Conservation (phyloP, 768 basidiomycete genomes). For the Albatrellus ellisii region DNA sequence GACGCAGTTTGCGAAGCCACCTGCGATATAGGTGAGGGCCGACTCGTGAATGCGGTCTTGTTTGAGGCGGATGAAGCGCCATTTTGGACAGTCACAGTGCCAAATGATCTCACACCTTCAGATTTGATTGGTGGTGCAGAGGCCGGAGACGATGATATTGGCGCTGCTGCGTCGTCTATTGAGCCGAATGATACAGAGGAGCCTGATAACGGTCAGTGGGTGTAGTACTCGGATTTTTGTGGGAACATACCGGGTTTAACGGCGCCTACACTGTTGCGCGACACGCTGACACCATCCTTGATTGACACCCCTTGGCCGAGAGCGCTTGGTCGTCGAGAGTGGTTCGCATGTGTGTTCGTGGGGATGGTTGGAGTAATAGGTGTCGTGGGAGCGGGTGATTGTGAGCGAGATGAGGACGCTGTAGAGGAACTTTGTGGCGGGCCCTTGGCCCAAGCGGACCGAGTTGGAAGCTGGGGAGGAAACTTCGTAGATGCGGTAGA, state of each 20-base stretch:
- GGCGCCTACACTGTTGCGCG: slow-evolving; percentile 47
- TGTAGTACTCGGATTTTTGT: slow-evolving; percentile 26
- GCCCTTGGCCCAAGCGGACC: slow-evolving; percentile 88
- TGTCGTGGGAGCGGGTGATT: slow-evolving; percentile 45
- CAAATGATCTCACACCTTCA: slow-evolving; percentile 74
- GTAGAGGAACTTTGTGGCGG: slow-evolving; percentile 58
- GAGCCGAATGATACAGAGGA: slow-evolving; percentile 80
- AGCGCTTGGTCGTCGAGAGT: slow-evolving; percentile 32
- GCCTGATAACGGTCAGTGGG: slow-evolving; percentile 24
- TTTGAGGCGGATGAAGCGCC: slow-evolving; percentile 20
- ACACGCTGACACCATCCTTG: slow-evolving; percentile 70
- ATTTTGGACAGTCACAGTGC: slow-evolving; percentile 44
- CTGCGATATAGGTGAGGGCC: slow-evolving; percentile 18
- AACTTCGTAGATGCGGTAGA: slow-evolving; percentile 62
- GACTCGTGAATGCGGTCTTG: slow-evolving; percentile 10
- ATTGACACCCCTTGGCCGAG: slow-evolving; percentile 58
- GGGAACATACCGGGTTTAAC: slow-evolving; percentile 52
- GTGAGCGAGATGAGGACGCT: slow-evolving; percentile 55
- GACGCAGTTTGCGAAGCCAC: slow-evolving; percentile 17
- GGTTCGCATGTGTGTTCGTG: slow-evolving; percentile 23
- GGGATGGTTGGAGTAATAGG: slow-evolving; percentile 26
- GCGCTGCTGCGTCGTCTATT: slow-evolving; percentile 66
- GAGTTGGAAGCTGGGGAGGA: slow-evolving; percentile 58
- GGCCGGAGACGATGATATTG: slow-evolving; percentile 77
- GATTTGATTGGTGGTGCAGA: slow-evolving; percentile 48